Percentiles rank a stretch among this genome's conserved stretches.
phyloP scores from a whole-genome alignment of 352 stramenopile species.

The Globisporangium echinulatum region DNA sequence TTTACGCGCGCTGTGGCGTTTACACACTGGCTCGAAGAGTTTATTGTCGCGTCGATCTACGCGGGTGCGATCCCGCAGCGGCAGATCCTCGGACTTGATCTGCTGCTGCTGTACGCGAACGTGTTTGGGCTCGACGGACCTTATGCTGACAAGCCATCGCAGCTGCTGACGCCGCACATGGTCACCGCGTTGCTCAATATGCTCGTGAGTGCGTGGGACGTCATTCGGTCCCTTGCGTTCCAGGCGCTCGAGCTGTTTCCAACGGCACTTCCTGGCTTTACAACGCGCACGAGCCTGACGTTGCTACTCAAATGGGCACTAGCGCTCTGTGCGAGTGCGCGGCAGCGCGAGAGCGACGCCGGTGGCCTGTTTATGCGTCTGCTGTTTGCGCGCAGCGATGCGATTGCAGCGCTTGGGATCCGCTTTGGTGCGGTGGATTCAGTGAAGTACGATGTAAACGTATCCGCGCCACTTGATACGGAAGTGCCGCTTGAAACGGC shows the following conservation, averaged over 20 bases:
- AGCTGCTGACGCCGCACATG: constrained; percentile 55
- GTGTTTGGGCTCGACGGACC: constrained; percentile 43
- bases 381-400: constrained; percentile 55
- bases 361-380: constrained; percentile 83
- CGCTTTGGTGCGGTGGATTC: constrained; percentile 12
- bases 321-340: constrained; percentile 59
- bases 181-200: constrained; percentile 69
- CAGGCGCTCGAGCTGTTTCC: constrained; percentile 68
- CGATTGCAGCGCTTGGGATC: constrained; percentile 36
- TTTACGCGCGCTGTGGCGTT: constrained; percentile 37
- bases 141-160: constrained; percentile 9
- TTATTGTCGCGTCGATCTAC: constrained; percentile 60
- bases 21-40: constrained; percentile 60
- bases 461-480: no score
- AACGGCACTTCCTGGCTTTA: constrained; percentile 52
- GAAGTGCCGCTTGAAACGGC: background rate
- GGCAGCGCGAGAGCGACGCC: constrained; percentile 79
- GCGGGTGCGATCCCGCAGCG: constrained; percentile 59
- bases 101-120: constrained; percentile 65
- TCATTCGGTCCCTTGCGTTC: constrained; percentile 60
- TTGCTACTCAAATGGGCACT: constrained; percentile 64
- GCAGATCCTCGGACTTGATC: constrained; percentile 62
- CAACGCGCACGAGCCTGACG: constrained; percentile 27
- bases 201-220: constrained; percentile 76
- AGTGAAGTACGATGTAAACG: no score